These are phyloP conservation scores for Meira nashicola DNA, from an alignment of 1,284 basidiomycete species.

Conservation along the genomic window DNA sequence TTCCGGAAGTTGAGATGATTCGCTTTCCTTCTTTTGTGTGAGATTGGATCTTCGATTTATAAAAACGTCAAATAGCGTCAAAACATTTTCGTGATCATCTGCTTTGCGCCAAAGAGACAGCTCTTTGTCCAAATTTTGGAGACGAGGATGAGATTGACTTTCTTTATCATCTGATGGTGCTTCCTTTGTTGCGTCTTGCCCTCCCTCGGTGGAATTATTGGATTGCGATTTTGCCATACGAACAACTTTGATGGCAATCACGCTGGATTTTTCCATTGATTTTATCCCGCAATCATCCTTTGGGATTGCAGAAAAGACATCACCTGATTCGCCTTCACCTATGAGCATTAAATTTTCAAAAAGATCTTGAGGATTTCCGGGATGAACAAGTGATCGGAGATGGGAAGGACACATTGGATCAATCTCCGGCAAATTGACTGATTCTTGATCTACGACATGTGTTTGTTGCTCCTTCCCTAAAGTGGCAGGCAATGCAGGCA, in stretches of 20 bases:
- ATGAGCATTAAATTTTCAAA: conserved; percentile 31
- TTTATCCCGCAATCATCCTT: background rate
- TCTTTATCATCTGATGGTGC: too few species aligned
- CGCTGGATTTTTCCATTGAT: background rate
- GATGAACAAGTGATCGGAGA: background rate
- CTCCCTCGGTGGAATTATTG: conserved; percentile 14
- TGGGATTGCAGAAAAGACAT: conserved; percentile 19
- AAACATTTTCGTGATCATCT: conserved; percentile 28
- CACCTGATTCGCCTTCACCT: conserved; percentile 39
- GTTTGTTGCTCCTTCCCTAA: too few species aligned
- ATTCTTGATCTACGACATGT: background rate
- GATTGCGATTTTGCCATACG: conserved; percentile 16
- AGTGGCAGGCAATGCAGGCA: conserved; percentile 21
- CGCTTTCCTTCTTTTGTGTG: conserved; percentile 9
- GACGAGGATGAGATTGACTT: conserved; percentile 5
- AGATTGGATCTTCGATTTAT: background rate
- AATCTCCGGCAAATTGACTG: background rate
- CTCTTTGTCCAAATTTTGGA: conserved; percentile 29
- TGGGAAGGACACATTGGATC: background rate
- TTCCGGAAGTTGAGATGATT: background rate
- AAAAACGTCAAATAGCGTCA: conserved; percentile 30
- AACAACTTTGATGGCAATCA: conserved; percentile 38
- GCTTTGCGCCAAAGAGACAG: conserved; percentile 26
- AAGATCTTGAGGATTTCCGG: background rate
- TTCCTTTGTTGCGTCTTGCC: background rate